These are phyloP conservation scores for Wallemia ichthyophaga DNA, from an alignment of 1,284 basidiomycete genomes.

Conservation along the genomic window DNA sequence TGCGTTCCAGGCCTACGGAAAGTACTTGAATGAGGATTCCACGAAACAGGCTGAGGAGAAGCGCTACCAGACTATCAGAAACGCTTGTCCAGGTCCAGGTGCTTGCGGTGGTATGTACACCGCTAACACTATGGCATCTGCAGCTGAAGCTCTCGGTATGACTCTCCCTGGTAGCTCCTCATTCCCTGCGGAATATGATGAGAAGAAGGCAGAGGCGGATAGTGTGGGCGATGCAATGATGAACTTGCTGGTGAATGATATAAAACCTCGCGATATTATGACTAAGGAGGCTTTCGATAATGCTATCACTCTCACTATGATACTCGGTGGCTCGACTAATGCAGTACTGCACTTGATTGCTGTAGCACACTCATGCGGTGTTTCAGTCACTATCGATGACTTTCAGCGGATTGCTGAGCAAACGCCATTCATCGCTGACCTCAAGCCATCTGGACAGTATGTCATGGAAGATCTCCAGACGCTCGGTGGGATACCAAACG, in stretches of 20 bases:
- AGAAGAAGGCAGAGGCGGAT: slow-evolving; percentile 45
- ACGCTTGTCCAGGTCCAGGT: slow-evolving; percentile 80
- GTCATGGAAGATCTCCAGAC: slow-evolving; percentile 71
- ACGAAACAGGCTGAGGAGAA: slow-evolving; percentile 49
- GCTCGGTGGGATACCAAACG: slow-evolving; percentile 67
- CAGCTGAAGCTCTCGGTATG: slow-evolving; percentile 76
- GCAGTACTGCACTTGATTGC: slow-evolving; percentile 61
- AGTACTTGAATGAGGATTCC: slow-evolving; percentile 62
- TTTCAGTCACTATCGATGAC: slow-evolving; percentile 51
- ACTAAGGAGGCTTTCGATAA: slow-evolving; percentile 83
- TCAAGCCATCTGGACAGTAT: slow-evolving; percentile 71
- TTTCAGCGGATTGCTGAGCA: slow-evolving; percentile 59
- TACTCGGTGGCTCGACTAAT: slow-evolving; percentile 34
- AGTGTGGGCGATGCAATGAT: slow-evolving; percentile 48
- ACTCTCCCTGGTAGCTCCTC: slow-evolving; percentile 84
- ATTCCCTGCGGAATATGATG: slow-evolving; percentile 66
- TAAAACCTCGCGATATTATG: slow-evolving; percentile 85
- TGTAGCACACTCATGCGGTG: slow-evolving; percentile 59
- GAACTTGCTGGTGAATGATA: slow-evolving; percentile 63
- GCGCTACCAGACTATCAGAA: slow-evolving; percentile 53
- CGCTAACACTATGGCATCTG: slow-evolving; percentile 85
- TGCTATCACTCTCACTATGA: slow-evolving; percentile 81
- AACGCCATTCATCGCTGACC: slow-evolving; percentile 58
- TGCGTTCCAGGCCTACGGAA: slow-evolving; percentile 81
- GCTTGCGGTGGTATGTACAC: slow-evolving; percentile 68